Evolutionary conservation across 1,284 basidiomycete genomes (phyloP).

Genomic region (Inonotus hispidus): DNA sequence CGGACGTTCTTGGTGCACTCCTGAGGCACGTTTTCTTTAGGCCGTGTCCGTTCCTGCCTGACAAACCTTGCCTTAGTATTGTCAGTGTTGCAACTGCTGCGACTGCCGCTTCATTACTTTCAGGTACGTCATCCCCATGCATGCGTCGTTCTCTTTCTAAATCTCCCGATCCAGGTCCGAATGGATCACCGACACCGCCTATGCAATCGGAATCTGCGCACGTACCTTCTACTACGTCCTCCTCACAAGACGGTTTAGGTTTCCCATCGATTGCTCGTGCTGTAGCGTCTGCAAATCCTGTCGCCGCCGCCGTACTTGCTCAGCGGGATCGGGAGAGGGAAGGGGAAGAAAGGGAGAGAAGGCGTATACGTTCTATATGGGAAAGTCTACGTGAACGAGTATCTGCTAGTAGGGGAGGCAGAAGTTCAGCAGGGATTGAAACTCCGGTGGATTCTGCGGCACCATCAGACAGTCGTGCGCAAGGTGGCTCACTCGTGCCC

Average conservation of each 20-base stretch:
- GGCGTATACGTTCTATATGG: slow-evolving; percentile 54
- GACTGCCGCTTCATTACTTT: slow-evolving; percentile 68
- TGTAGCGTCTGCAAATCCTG: slow-evolving; percentile 7
- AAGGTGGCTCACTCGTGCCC: slow-evolving; percentile 41
- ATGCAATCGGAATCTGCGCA: slow-evolving; percentile 18
- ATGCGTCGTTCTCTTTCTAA: slow-evolving; percentile 31
- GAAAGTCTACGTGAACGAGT: slow-evolving; percentile 59
- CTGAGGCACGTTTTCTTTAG: slow-evolving; percentile 12
- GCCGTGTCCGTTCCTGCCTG: not conserved
- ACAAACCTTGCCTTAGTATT: slow-evolving; percentile 5
- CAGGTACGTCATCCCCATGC: slow-evolving; percentile 35
- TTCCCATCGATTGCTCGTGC: slow-evolving; percentile 12
- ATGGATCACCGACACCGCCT: not conserved
- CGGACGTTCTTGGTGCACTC: slow-evolving; percentile 17
- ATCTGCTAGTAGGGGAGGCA: slow-evolving; percentile 32
- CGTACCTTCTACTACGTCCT: not conserved
- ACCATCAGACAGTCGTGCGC: slow-evolving; percentile 19
- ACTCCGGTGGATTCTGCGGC: not conserved
- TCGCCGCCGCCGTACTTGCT: slow-evolving; percentile 17
- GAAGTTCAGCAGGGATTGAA: not conserved
- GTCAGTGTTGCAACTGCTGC: slow-evolving; percentile 72
- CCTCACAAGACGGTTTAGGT: not conserved
- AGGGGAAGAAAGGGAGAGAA: slow-evolving; percentile 26
- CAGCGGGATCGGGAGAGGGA: slow-evolving; percentile 22
- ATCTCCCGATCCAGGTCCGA: not conserved